Conservation (phyloP, 2,329 filamentous ascomycete genomes). For the Clonostachys rosea region DNA sequence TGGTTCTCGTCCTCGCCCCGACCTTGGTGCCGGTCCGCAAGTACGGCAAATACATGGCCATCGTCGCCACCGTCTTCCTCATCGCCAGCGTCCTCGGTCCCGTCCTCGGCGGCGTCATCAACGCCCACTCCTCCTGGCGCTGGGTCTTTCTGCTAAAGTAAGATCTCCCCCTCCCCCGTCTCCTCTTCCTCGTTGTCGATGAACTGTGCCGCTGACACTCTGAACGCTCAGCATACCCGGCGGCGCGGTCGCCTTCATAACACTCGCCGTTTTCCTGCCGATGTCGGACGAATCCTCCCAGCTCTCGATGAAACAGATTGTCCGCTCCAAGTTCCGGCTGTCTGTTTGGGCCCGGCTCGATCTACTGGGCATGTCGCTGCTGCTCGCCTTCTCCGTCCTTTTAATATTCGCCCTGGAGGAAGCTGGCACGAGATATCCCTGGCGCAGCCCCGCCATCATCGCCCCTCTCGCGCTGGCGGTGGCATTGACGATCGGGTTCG, state of each 20-base stretch:
- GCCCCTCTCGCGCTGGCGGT: no score
- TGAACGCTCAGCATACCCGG: background rate
- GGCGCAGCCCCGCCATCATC: no score
- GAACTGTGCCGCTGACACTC: background rate
- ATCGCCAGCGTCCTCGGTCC: slow-evolving; percentile 34
- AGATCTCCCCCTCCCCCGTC: slow-evolving; percentile 4
- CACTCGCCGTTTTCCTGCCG: background rate
- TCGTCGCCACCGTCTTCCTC: slow-evolving; percentile 14
- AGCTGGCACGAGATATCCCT: no score
- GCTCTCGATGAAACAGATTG: background rate
- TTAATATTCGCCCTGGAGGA: no score
- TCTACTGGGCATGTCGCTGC: no score
- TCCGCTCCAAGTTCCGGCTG: background rate
- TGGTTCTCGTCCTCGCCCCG: slow-evolving; percentile 28
- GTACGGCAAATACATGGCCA: slow-evolving; percentile 15
- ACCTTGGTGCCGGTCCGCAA: slow-evolving; percentile 25
- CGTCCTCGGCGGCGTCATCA: slow-evolving; percentile 35
- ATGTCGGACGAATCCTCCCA: background rate
- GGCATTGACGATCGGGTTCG: no score
- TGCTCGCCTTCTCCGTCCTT: no score
- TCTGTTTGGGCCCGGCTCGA: no score
- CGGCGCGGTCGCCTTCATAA: background rate
- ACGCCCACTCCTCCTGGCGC: slow-evolving; percentile 30
- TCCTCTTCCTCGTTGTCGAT: background rate
- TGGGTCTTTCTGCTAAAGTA: slow-evolving; percentile 40